Base-by-base conservation (phyloP, 371 early-diverging fungal genomes). In the Lichtheimia ramosa region DNA sequence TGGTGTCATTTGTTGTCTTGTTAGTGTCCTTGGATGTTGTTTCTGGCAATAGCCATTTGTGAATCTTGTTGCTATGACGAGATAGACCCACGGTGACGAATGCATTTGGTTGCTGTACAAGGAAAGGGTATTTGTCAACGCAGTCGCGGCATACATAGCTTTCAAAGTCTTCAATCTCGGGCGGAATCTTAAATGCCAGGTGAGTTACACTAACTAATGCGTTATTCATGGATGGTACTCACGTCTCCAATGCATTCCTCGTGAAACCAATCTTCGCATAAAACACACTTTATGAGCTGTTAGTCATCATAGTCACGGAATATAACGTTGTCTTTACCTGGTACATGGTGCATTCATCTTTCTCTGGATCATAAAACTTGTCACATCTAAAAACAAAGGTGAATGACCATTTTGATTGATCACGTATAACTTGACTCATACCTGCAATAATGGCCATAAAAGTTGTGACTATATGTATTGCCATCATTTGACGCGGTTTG, bases 211-310 rank as follows among this genome's bases (percentile, higher is more conserved):
- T 8, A 10, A 10, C 10, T 2, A 28, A 28, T 28, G 28, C 25
- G 5, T 25, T 28, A 1, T 28, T 28, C 28, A 7, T 28, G 5
- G 1, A 28, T 28, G 6, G 0, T 34, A 51, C 68, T 69, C 74
- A 84, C 86, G 28, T 84, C 68, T 34, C 88, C 87, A 59, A 96
- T 91, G 66, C 96, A 96, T 0, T 72, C 65, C 27, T 91, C 88
- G 73, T 95, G 94, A 68, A 87, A 90, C 95, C 91, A 92, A 65
- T 92, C 94, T 64, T 92, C 89, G 69, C 96, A 96, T 0, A 85
- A 58, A 39, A 86, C 68, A 61, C 96, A 96, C 79, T 94, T 12
- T 5, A 16, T 24, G 6, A 12, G 6, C 12, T 6, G 8, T 16
- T 18, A 5, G 42, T 5, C 12, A 12, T 34, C 18, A 1, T n/a